Evolutionary conservation across 2,329 filamentous ascomycete genomes (phyloP).

Genomic region (Herpotrichia juniperi): DNA sequence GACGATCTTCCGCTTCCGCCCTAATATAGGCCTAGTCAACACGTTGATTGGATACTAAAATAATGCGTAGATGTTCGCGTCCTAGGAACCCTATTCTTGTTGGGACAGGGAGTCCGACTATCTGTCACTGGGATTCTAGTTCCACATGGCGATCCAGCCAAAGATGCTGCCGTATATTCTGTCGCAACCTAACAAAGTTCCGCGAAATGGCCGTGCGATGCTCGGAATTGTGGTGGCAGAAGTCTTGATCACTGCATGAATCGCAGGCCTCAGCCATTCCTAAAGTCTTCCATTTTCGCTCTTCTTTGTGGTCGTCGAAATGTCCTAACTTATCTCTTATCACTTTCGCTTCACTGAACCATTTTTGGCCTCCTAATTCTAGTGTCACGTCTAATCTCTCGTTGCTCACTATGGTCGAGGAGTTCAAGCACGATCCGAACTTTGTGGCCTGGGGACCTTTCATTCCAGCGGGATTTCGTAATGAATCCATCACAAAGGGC

Average conservation of each 20-base stretch:
- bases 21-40: neutral
- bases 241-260: neutral
- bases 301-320: too few relatives aligned
- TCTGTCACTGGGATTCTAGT: neutral
- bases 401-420: constrained; percentile 12
- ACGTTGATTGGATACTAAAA: neutral
- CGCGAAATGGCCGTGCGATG: neutral
- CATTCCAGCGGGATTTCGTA: constrained; percentile 20
- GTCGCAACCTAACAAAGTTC: neutral
- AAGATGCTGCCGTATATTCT: neutral
- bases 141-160: neutral
- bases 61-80: neutral
- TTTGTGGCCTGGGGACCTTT: constrained; percentile 24
- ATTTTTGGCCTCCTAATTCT: neutral
- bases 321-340: too few relatives aligned
- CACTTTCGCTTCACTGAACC: neutral
- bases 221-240: neutral
- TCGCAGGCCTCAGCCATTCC: neutral
- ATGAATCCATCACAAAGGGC: constrained; percentile 32
- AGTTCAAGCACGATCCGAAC: constrained; percentile 13
- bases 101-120: neutral
- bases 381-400: neutral
- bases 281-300: neutral
- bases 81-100: neutral
- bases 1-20: neutral